Base-by-base conservation (phyloP, 1,284 basidiomycete species). In the Naganishia albida region DNA sequence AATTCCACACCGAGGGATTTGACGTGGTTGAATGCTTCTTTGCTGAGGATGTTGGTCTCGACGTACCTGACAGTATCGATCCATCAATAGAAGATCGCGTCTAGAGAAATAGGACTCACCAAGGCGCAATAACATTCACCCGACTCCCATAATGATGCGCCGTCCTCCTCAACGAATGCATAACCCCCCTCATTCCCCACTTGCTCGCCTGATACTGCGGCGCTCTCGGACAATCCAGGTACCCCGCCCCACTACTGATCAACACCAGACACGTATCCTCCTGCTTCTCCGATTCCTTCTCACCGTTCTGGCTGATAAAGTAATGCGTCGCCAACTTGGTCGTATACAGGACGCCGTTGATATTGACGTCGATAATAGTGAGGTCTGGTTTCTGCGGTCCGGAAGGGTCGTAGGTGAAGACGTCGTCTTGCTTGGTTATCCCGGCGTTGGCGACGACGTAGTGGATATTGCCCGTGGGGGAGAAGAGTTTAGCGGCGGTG, bases 361-460 rank as follows among this genome's bases (percentile, higher is more conserved):
- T 38, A 20, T 55, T 55, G 30, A 55, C 53, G 25, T 55, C 53
- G 30, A 55, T 39, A 12, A 42, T 55, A 13, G 39, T 55, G 34
- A 55, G n/a, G 38, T 55, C 30, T n/a, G 53, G 53, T 23, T 55
- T 38, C 53, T 55, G 18, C 7, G 53, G 53, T n/a, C 53, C 53
- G 23, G 53, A 55, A n/a, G 28, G 30, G 28, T 55, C 20, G 53
- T 55, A 55, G 39, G 53, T 23, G 15, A 55, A 55, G 53, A 55
- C 53, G 38, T 55, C 53, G 53, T 55, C 53, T 39, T 38, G 53
- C 25, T 42, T 55, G 7, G 39, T 39, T n/a, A 55, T 42, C 15
- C 53, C 53, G 16, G 53, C 53, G 15, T 55, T 55, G 16, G 53
- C 53, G 28, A 55, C 53, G 28, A 55, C 53, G 53, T 55, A 55